These are phyloP conservation scores for Nitzschia sp. DNA, from an alignment of 108 stramenopile genomes.

Conservation along the genomic window DNA sequence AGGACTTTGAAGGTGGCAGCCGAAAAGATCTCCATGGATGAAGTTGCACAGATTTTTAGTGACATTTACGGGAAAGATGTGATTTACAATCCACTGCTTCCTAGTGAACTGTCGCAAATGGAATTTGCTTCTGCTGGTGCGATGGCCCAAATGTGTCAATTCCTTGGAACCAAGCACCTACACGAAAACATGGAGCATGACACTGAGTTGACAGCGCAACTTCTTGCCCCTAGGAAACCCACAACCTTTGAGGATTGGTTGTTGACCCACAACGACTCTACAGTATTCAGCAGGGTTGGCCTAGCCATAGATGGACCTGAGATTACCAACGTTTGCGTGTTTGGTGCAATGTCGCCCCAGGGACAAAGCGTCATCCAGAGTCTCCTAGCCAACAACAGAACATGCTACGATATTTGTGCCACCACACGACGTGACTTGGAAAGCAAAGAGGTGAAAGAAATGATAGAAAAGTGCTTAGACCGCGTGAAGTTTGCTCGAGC, in stretches of 20 bases:
- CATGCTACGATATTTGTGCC: slow-evolving; percentile 44
- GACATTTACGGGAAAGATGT: slow-evolving; percentile 70
- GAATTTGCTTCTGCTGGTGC: slow-evolving; percentile 42
- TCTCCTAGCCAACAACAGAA: slow-evolving; percentile 48
- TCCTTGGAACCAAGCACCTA: slow-evolving; percentile 24
- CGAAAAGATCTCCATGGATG: slow-evolving; percentile 54
- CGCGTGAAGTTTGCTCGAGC: slow-evolving; percentile 39
- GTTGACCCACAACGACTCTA: slow-evolving; percentile 51
- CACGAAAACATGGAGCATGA: slow-evolving; percentile 27
- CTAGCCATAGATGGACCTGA: slow-evolving; percentile 49
- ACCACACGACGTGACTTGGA: slow-evolving; percentile 33
- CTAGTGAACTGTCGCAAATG: slow-evolving; percentile 44
- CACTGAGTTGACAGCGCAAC: slow-evolving; percentile 31
- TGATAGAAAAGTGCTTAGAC: slow-evolving; percentile 37
- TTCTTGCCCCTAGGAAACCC: slow-evolving; percentile 36
- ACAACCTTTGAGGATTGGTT: slow-evolving; percentile 56
- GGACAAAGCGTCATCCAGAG: slow-evolving; percentile 56
- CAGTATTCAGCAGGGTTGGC: slow-evolving; percentile 49
- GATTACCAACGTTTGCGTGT: slow-evolving; percentile 49
- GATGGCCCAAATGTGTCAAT: slow-evolving; percentile 69
- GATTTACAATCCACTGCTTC: slow-evolving; percentile 59
- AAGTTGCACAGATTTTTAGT: slow-evolving; percentile 44
- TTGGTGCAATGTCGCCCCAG: slow-evolving; percentile 52
- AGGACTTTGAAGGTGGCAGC: slow-evolving; percentile 40
- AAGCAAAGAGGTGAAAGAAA: slow-evolving; percentile 12